Evolutionary conservation across 306 rosid genomes (phyloP).

Genomic region (Cicer chorassanicum): DNA sequence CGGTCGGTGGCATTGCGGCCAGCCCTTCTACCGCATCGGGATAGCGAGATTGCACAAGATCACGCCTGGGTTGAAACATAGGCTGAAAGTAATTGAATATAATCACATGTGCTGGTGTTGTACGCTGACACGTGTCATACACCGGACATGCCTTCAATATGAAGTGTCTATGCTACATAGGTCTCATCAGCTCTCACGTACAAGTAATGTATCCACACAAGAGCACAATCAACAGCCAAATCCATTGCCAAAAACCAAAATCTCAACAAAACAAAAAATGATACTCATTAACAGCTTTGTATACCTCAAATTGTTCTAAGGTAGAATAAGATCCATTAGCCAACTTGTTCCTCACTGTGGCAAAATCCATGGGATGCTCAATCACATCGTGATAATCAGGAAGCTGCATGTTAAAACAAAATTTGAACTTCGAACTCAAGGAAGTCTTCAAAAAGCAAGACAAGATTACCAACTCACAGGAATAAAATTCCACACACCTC

Average conservation of each 20-base stretch:
- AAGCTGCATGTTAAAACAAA: slow-evolving; percentile 69
- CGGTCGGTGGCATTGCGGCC: too few species aligned
- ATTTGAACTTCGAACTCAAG: slow-evolving; percentile 43
- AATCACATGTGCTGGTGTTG: too few species aligned
- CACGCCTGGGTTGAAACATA: too few species aligned
- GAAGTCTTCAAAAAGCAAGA: slow-evolving; percentile 45
- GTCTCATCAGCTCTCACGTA: neutral
- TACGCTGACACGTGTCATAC: too few species aligned
- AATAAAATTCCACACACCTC: slow-evolving; percentile 66
- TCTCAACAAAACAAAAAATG: neutral
- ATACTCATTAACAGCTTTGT: slow-evolving; percentile 31
- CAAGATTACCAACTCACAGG: slow-evolving; percentile 37
- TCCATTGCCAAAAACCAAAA: slow-evolving; percentile 30
- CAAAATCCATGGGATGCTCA: slow-evolving; percentile 95
- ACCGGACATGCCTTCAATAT: too few species aligned
- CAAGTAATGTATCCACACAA: neutral
- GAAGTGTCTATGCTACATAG: too few species aligned
- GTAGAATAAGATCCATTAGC: slow-evolving; percentile 75
- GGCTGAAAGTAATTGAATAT: too few species aligned
- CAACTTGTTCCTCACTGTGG: slow-evolving; percentile 86
- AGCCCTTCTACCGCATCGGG: too few species aligned
- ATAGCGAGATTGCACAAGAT: too few species aligned
- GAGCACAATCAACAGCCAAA: slow-evolving; percentile 20
- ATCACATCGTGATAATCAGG: slow-evolving; percentile 96
- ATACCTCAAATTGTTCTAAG: slow-evolving; percentile 88